Evolutionary conservation across 2,329 filamentous ascomycete genomes (phyloP).

Genomic region (Huntiella omanensis): DNA sequence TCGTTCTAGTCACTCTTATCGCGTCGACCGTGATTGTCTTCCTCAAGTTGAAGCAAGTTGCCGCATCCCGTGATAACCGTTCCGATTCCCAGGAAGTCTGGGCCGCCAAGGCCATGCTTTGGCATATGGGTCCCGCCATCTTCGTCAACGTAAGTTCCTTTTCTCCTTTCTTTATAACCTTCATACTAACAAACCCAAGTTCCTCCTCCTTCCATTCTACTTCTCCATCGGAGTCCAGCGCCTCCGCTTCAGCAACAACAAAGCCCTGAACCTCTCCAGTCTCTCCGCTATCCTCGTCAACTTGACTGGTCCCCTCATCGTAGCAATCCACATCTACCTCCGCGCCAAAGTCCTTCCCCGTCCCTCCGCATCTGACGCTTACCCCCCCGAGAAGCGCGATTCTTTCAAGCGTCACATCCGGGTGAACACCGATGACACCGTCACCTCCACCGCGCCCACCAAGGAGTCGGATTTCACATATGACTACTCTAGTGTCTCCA

Average conservation of each 20-base stretch:
- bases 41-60: slow-evolving; percentile 25
- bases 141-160: slow-evolving; percentile 33
- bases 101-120: slow-evolving; percentile 50
- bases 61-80: slow-evolving; percentile 23
- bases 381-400: slow-evolving; percentile 4
- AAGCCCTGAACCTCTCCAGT: slow-evolving; percentile 34
- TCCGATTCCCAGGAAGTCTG: slow-evolving; percentile 41
- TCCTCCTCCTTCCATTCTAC: slow-evolving; percentile 45
- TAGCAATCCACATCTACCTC: slow-evolving; percentile 47
- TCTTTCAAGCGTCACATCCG: slow-evolving; percentile 8
- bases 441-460: neutral
- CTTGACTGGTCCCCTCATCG: slow-evolving; percentile 44
- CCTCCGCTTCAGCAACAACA: slow-evolving; percentile 18
- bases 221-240: slow-evolving; percentile 31
- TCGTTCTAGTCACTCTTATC: slow-evolving; percentile 31
- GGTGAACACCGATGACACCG: slow-evolving; percentile 3
- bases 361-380: neutral
- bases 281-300: slow-evolving; percentile 48
- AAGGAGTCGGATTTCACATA: neutral
- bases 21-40: slow-evolving; percentile 35
- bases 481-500: slow-evolving; percentile 3
- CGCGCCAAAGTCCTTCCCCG: slow-evolving; percentile 38
- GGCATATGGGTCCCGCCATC: slow-evolving; percentile 40
- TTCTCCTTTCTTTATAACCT: neutral
- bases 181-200: slow-evolving; percentile 18